Percentiles rank a stretch among this genome's conserved stretches.
phyloP scores from a whole-genome alignment of 306 rosid genomes.

The Leucaena leucocephala region DNA sequence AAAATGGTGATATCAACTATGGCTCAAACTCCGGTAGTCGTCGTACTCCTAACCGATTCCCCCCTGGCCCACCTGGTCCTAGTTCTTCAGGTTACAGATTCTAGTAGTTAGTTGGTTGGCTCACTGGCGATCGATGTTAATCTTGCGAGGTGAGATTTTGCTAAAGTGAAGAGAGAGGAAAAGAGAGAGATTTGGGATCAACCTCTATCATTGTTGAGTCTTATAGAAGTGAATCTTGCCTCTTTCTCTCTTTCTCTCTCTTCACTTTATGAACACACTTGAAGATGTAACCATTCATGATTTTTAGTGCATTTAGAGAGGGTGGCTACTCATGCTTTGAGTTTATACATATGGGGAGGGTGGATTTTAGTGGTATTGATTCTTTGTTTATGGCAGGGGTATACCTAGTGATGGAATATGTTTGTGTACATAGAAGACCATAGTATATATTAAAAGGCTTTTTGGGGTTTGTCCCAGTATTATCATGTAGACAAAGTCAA shows the following conservation, averaged over 20 bases:
- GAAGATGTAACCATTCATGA: constrained; percentile 27
- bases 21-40: constrained; percentile 79
- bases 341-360: constrained; percentile 48
- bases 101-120: constrained; percentile 43
- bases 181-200: neutral
- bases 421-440: constrained; percentile 77
- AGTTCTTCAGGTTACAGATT: constrained; percentile 78
- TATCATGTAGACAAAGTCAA: constrained; percentile 30
- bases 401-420: constrained; percentile 49
- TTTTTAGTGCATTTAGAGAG: constrained; percentile 58
- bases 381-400: constrained; percentile 53
- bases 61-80: constrained; percentile 89
- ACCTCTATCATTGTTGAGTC: neutral
- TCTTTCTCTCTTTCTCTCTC: neutral
- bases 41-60: constrained; percentile 84
- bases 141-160: neutral
- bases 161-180: neutral
- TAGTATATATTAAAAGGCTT: constrained; percentile 49
- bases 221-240: neutral
- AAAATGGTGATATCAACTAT: constrained; percentile 77
- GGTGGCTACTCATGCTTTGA: constrained; percentile 45
- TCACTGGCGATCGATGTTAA: neutral
- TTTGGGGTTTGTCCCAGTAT: constrained; percentile 35
- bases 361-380: constrained; percentile 39
- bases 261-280: neutral